phyloP scores from a whole-genome alignment of 2,329 filamentous ascomycete genomes.

The Fusarium guadeloupense region DNA sequence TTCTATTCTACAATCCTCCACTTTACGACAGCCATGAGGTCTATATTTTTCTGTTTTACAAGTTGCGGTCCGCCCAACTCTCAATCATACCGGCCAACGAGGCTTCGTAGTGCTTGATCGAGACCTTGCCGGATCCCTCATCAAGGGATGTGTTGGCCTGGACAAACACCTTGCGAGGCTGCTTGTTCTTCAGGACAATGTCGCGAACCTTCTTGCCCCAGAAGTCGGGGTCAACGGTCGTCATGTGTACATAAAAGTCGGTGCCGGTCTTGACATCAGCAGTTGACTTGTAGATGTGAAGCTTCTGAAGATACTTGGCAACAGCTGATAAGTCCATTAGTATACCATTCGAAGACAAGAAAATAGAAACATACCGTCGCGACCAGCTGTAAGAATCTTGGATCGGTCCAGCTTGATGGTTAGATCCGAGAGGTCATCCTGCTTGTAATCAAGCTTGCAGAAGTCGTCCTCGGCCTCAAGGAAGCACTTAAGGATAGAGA shows the following conservation, averaged over 20 bases:
- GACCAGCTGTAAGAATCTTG: constrained; percentile 86
- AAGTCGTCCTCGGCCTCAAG: constrained; percentile 87
- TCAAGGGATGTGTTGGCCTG: constrained; percentile 88
- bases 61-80: constrained; percentile 75
- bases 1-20: constrained; percentile 30
- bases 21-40: constrained; percentile 1
- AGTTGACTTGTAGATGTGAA: constrained; percentile 92
- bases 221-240: constrained; percentile 80
- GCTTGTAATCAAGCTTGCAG: constrained; percentile 78
- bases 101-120: constrained; percentile 86
- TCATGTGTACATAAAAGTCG: constrained; percentile 84
- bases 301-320: constrained; percentile 85
- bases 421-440: constrained; percentile 80
- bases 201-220: constrained; percentile 84
- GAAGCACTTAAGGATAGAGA: constrained; percentile 86
- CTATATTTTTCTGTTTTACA: constrained; percentile 46
- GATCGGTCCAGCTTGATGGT: constrained; percentile 83
- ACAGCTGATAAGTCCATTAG: constrained; percentile 65
- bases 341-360: neutral
- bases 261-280: constrained; percentile 83
- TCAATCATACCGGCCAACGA: constrained; percentile 82
- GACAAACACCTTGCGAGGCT: constrained; percentile 90
- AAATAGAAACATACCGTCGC: constrained; percentile 61
- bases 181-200: constrained; percentile 78
- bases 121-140: constrained; percentile 73